These are phyloP conservation scores for Penicillium coffeae DNA, from an alignment of 495 filamentous ascomycete genomes.

Conservation along the genomic window DNA sequence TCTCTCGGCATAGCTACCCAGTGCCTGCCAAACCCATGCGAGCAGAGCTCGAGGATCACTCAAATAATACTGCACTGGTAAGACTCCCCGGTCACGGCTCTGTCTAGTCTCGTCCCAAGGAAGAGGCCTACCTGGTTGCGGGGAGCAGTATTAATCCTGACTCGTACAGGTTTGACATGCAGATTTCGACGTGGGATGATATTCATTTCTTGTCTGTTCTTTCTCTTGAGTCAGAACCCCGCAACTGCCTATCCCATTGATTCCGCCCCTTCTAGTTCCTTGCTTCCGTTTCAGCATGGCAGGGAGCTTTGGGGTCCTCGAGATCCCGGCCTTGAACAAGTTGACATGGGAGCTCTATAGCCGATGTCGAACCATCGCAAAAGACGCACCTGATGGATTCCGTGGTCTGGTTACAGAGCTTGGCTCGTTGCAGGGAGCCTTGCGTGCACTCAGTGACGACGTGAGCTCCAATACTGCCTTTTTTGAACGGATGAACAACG, in stretches of 20 bases:
- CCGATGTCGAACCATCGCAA: slow-evolving; percentile 28
- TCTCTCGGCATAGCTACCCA: background rate
- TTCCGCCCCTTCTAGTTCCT: background rate
- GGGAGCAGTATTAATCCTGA: too few species aligned
- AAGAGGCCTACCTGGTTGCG: too few species aligned
- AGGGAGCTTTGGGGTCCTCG: slow-evolving; percentile 23
- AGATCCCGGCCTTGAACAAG: slow-evolving; percentile 29
- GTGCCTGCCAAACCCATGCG: too few species aligned
- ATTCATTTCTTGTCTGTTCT: background rate
- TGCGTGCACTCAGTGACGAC: slow-evolving; percentile 28
- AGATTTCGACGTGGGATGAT: too few species aligned
- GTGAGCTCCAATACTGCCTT: slow-evolving; percentile 25
- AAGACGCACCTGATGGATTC: slow-evolving; percentile 36
- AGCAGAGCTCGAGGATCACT: too few species aligned
- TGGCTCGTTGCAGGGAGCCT: slow-evolving; percentile 27
- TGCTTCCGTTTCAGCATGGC: slow-evolving; percentile 11
- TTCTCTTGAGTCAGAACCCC: background rate
- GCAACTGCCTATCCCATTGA: background rate
- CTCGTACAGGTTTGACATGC: too few species aligned
- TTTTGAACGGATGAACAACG: slow-evolving; percentile 23
- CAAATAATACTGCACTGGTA: too few species aligned
- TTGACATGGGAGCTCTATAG: slow-evolving; percentile 36
- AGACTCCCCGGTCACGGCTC: too few species aligned
- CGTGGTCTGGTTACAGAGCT: slow-evolving; percentile 33
- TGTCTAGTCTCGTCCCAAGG: too few species aligned